These are phyloP conservation scores for Cyclocybe cylindracea DNA, from an alignment of 768 basidiomycete species.

Conservation along the genomic window DNA sequence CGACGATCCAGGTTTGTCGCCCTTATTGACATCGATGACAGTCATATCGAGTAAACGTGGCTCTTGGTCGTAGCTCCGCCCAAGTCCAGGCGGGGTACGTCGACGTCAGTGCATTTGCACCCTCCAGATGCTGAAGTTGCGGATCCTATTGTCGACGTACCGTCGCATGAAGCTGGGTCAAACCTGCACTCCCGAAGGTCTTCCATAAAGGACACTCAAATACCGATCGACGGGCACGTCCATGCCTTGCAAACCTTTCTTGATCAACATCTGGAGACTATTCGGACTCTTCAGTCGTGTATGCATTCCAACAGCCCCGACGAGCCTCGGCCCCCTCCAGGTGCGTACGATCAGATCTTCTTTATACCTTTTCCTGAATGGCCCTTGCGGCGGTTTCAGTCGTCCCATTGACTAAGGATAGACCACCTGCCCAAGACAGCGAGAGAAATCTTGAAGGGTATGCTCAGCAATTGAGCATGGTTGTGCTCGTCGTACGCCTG, in stretches of 20 bases:
- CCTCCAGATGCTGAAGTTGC: too few species aligned
- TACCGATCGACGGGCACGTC: slow-evolving; percentile 19
- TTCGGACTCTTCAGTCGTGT: slow-evolving; percentile 23
- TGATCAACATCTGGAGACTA: slow-evolving; percentile 23
- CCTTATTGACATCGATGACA: too few species aligned
- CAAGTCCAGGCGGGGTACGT: background rate
- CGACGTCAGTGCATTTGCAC: too few species aligned
- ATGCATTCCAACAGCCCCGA: slow-evolving; percentile 2
- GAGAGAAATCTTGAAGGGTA: slow-evolving; percentile 15
- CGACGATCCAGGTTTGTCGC: too few species aligned
- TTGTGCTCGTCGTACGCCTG: slow-evolving; percentile 26
- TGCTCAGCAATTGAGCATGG: slow-evolving; percentile 28
- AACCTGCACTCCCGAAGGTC: background rate
- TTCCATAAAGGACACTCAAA: background rate
- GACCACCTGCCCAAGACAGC: background rate
- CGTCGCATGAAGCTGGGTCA: background rate
- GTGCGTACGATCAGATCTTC: too few species aligned
- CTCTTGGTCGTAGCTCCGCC: background rate
- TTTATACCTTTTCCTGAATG: too few species aligned
- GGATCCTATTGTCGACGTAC: background rate
- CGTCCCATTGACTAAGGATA: too few species aligned
- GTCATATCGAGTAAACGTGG: background rate
- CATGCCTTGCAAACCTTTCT: slow-evolving; percentile 27
- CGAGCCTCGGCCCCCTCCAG: too few species aligned
- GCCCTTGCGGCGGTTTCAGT: too few species aligned